A percentile compares a stretch with the other conserved stretches of the same genome.
These are phyloP conservation scores for Glonium stellatum DNA, from an alignment of 495 filamentous ascomycete species.

Conservation along the genomic window DNA sequence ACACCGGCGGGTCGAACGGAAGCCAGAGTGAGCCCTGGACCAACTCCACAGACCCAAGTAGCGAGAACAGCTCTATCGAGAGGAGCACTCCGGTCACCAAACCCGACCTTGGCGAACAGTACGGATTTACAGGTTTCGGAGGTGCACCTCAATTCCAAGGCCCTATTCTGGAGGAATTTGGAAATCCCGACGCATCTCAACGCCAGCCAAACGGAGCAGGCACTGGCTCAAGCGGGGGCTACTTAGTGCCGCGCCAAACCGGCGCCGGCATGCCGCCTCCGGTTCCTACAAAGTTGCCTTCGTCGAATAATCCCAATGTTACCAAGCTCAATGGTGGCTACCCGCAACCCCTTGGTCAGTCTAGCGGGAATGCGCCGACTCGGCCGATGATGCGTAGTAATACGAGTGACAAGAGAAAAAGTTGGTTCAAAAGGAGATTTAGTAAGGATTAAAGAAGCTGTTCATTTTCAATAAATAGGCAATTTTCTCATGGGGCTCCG, in stretches of 20 bases:
- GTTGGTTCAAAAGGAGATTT: slow-evolving; percentile 79
- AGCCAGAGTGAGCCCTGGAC: slow-evolving; percentile 63
- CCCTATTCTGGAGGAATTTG: slow-evolving; percentile 38
- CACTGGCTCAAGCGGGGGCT: background rate
- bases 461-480: background rate
- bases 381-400: background rate
- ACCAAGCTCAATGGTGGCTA: slow-evolving; percentile 8
- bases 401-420: slow-evolving; percentile 62
- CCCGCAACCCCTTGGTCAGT: background rate
- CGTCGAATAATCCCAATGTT: slow-evolving; percentile 5
- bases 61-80: slow-evolving; percentile 83
- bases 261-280: slow-evolving; percentile 10
- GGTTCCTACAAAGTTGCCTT: slow-evolving; percentile 9
- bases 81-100: slow-evolving; percentile 43
- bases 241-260: slow-evolving; percentile 11
- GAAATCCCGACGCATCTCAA: slow-evolving; percentile 25
- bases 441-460: slow-evolving; percentile 51
- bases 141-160: slow-evolving; percentile 37
- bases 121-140: slow-evolving; percentile 50
- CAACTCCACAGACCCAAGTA: slow-evolving; percentile 84
- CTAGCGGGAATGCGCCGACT: background rate
- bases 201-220: background rate
- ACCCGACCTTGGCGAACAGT: slow-evolving; percentile 47
- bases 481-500: background rate
- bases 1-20: slow-evolving; percentile 63